Evolutionary conservation across 2,329 filamentous ascomycete genomes (phyloP).

Genomic region (Aspergillus pseudoglaucus): DNA sequence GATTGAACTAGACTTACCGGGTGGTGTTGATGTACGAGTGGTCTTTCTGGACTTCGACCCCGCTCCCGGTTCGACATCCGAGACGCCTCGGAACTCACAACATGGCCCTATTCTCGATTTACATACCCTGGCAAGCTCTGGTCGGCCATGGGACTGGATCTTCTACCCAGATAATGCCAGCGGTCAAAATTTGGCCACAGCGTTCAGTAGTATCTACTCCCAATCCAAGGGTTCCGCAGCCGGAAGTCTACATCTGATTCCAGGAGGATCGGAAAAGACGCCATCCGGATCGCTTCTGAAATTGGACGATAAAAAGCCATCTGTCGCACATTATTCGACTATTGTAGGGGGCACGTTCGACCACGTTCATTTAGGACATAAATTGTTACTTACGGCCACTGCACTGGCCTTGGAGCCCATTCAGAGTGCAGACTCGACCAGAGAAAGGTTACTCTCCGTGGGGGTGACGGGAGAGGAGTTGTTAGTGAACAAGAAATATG

Average conservation of each 20-base stretch:
- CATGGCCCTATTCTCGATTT: slow-evolving; percentile 48
- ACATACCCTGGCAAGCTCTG: slow-evolving; percentile 40
- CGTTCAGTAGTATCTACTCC: slow-evolving; percentile 29
- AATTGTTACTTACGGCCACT: slow-evolving; percentile 86
- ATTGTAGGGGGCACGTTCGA: slow-evolving; percentile 93
- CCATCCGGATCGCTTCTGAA: slow-evolving; percentile 15
- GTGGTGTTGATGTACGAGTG: slow-evolving; percentile 69
- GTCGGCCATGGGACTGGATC: slow-evolving; percentile 24
- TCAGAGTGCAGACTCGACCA: slow-evolving; percentile 23
- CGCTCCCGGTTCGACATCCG: slow-evolving; percentile 21
- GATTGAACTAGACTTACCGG: slow-evolving; percentile 58
- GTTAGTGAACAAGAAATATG: slow-evolving; percentile 81
- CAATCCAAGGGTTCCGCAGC: slow-evolving; percentile 13
- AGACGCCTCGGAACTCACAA: slow-evolving; percentile 3
- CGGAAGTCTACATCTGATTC: slow-evolving; percentile 15
- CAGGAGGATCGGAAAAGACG: slow-evolving; percentile 16
- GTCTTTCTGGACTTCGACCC: slow-evolving; percentile 61
- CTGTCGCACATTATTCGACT: slow-evolving; percentile 51
- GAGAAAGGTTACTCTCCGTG: slow-evolving; percentile 60
- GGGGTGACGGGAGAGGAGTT: slow-evolving; percentile 86
- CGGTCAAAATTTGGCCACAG: slow-evolving; percentile 20
- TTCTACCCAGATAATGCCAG: slow-evolving; percentile 24
- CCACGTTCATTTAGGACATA: slow-evolving; percentile 90
- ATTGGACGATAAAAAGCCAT: slow-evolving; percentile 12
- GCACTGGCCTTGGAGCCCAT: slow-evolving; percentile 60